phyloP scores from a whole-genome alignment of 116 monocot species.

The Thalassia testudinum region DNA sequence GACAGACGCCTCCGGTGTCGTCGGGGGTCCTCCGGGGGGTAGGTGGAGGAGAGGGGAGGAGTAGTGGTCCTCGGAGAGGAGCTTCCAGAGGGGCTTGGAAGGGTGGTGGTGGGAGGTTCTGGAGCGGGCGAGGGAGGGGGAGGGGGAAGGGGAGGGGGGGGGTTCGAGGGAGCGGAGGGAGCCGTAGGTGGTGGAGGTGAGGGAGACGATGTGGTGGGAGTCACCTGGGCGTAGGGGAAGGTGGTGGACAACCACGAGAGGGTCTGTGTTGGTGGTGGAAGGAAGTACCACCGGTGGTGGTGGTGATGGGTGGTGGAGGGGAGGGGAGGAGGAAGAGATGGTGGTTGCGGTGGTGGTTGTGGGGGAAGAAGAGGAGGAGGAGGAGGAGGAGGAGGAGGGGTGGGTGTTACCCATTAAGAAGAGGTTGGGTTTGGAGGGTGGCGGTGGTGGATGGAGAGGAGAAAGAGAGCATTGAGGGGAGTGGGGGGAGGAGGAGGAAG shows the following conservation, averaged over 20 bases:
- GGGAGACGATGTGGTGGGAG: constrained; percentile 28
- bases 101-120: no score
- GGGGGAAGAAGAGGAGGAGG: no score
- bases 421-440: no score
- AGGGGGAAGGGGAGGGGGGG: neutral
- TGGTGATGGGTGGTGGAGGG: neutral
- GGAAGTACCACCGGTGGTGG: neutral
- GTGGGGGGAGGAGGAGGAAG: no score
- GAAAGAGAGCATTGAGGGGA: no score
- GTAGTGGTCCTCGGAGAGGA: constrained; percentile 16
- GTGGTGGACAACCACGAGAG: neutral
- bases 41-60: constrained; percentile 9
- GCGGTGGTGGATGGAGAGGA: no score
- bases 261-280: neutral
- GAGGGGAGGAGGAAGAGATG: neutral
- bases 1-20: neutral
- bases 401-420: no score
- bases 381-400: no score
- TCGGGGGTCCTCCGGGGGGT: constrained; percentile 1
- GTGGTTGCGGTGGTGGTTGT: neutral
- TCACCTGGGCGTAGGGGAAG: constrained; percentile 7
- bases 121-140: neutral
- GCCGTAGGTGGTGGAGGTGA: constrained; percentile 26
- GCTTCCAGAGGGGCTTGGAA: constrained; percentile 17
- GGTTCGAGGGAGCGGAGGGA: constrained; percentile 11